Evolutionary conservation across 2,329 filamentous ascomycete species (phyloP), one percentile per base, ranked within the genome.

Genomic region (Rhinocladiella mackenziei): DNA sequence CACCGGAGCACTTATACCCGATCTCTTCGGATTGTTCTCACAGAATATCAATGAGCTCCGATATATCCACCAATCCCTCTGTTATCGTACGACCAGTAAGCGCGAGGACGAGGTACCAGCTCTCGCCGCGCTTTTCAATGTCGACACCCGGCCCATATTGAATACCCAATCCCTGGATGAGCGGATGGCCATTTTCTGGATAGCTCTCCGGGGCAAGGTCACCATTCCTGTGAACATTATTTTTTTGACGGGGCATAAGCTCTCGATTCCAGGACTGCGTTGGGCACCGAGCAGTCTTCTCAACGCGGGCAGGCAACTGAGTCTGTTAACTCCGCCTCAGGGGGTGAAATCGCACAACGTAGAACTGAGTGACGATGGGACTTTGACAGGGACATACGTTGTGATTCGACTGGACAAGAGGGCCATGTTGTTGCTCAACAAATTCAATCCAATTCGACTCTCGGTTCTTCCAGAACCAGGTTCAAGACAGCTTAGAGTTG

Each of bases 171-270:
- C 20, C 13, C 17, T 43, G 14, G 39, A 47, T 20, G 44, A 47
- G 3, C 32, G 44, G 15, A 47, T 47, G 44, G 32, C 44, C 15
- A 37, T 47, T 3, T 43, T 47, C 15, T 45, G 43, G 44, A 38
- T 37, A 14, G 23, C 39, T 23, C 26, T 42, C 8, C 13, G 23
- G 2, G 28, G 34, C 8, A 39, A 30, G 25, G 38, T 47, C 18
- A 19, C 17, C 9, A 31, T 42, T 8, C 38, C 38, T 4, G 33
- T 41, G 15, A 38, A 47, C 18, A 47, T 47, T 32, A 14, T 47
- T 14, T 42, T 41, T 19, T 14, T 41, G 23, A 28, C 19, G 11
- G 33, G 30, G 6, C 29, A 17, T 5, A 47, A 41, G 19, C 20
- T 47, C 18, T 13, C 23, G 7, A 31, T 25, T 7, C 31, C 37